A percentile compares a stretch with the other conserved stretches of the same genome.
These are phyloP conservation scores for Rhizopogon vinicolor DNA, from an alignment of 768 basidiomycete species.

Conservation along the genomic window DNA sequence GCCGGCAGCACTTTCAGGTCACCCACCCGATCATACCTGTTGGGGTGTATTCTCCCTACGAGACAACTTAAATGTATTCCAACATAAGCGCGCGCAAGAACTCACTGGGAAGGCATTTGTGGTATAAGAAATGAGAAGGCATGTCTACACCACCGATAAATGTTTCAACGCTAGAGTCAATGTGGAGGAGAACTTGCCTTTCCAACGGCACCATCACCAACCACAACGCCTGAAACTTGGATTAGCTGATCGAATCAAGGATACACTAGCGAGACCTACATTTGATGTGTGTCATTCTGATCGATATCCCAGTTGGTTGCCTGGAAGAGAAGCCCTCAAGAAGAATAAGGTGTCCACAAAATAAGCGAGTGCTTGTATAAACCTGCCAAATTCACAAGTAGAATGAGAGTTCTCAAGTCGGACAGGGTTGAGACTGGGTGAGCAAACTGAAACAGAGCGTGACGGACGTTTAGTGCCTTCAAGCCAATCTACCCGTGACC, in stretches of 20 bases:
- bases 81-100: constrained; percentile 12
- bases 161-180: constrained; percentile 1
- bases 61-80: constrained; percentile 9
- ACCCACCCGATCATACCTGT: constrained; percentile 53
- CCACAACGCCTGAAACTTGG: constrained; percentile 77
- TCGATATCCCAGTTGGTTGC: constrained; percentile 4
- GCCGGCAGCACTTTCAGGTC: constrained; percentile 5
- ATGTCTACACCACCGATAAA: constrained; percentile 60
- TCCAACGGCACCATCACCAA: constrained; percentile 97
- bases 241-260: constrained; percentile 26
- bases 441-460: background rate
- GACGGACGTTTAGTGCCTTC: too few relatives aligned
- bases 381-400: constrained; percentile 9
- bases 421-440: background rate
- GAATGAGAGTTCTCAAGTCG: background rate
- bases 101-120: constrained; percentile 95
- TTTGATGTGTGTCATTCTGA: constrained; percentile 81
- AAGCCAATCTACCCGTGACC: background rate
- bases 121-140: constrained; percentile 98
- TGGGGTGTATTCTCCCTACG: constrained; percentile 93
- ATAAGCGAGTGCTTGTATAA: constrained; percentile 13
- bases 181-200: constrained; percentile 56
- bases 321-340: constrained; percentile 1
- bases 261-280: constrained; percentile 44
- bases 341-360: constrained; percentile 1